These are phyloP conservation scores for Kingdonia uniflora DNA, from an alignment of 164 flowering plant species.

Conservation along the genomic window DNA sequence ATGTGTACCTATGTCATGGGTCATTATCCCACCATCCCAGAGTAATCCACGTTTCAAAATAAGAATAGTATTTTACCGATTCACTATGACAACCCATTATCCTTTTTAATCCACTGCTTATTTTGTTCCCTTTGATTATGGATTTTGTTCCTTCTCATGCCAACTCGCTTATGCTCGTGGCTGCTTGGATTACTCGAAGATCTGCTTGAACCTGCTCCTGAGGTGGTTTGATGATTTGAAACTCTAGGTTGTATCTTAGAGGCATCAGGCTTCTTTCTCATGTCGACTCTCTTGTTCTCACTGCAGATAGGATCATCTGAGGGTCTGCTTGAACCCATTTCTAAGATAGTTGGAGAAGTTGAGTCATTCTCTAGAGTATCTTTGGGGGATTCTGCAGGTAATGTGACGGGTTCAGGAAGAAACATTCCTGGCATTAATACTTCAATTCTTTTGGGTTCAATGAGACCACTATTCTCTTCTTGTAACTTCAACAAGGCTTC, in stretches of 20 bases:
- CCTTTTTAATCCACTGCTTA: constrained; percentile 42
- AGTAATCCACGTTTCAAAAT: too few relatives aligned
- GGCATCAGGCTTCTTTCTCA: too few relatives aligned
- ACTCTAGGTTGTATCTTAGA: too few relatives aligned
- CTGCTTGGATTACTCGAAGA: too few relatives aligned
- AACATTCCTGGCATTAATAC: constrained; percentile 59
- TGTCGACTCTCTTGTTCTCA: constrained; percentile 13
- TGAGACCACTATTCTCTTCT: constrained; percentile 58
- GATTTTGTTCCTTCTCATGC: constrained; percentile 22
- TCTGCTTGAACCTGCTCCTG: too few relatives aligned
- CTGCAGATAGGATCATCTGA: constrained; percentile 18
- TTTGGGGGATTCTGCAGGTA: constrained; percentile 7
- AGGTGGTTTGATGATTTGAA: too few relatives aligned
- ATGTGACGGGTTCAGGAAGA: constrained; percentile 32
- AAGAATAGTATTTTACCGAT: too few relatives aligned
- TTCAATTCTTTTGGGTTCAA: constrained; percentile 42
- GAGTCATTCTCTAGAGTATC: constrained; percentile 14
- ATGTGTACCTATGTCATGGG: too few relatives aligned
- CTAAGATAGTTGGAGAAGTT: constrained; percentile 5
- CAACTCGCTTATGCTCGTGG: neutral
- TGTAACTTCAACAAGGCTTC: constrained; percentile 51
- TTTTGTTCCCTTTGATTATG: constrained; percentile 24
- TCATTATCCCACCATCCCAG: too few relatives aligned
- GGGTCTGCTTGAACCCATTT: constrained; percentile 18
- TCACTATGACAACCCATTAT: neutral